Conservation (phyloP, 306 rosid genomes). For the Coriaria nepalensis region DNA sequence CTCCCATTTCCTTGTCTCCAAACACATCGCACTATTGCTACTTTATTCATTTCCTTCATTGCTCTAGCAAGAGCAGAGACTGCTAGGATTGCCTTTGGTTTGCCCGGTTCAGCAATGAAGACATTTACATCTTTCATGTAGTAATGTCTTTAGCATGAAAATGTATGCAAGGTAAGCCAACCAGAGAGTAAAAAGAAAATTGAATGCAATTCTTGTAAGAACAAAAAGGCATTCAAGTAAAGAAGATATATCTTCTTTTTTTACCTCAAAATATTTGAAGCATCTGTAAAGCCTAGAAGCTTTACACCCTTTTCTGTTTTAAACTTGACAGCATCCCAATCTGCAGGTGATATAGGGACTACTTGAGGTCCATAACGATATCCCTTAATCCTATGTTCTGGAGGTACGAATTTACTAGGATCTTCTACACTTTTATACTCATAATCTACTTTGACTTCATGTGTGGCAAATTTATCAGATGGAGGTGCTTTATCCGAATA, state of each 20-base stretch:
- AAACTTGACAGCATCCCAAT: constrained; percentile 83
- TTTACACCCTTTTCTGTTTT: constrained; percentile 86
- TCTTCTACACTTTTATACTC: constrained; percentile 60
- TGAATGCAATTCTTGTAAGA: too few species aligned
- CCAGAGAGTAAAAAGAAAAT: too few species aligned
- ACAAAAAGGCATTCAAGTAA: constrained; percentile 5
- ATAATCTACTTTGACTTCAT: constrained; percentile 68
- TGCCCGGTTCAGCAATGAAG: constrained; percentile 67
- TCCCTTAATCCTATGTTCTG: constrained; percentile 84
- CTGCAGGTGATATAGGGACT: constrained; percentile 69
- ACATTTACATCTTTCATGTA: constrained; percentile 76
- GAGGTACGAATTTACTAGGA: constrained; percentile 49
- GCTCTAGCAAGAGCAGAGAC: constrained; percentile 87
- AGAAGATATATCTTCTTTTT: constrained; percentile 9
- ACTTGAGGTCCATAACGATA: constrained; percentile 92
- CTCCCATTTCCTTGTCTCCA: constrained; percentile 79
- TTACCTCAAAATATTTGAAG: constrained; percentile 57
- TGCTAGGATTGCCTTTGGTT: constrained; percentile 43
- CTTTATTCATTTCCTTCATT: constrained; percentile 74
- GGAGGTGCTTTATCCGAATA: constrained; percentile 82
- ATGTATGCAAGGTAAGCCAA: too few species aligned
- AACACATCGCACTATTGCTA: constrained; percentile 75
- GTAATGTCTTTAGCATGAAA: constrained; percentile 34
- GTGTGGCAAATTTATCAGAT: constrained; percentile 64
- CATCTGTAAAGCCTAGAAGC: constrained; percentile 79